Evolutionary conservation across 192 early-diverging fungal genomes (phyloP), one percentile per base, ranked within the genome.

Genomic region (Mortierella alpina): DNA sequence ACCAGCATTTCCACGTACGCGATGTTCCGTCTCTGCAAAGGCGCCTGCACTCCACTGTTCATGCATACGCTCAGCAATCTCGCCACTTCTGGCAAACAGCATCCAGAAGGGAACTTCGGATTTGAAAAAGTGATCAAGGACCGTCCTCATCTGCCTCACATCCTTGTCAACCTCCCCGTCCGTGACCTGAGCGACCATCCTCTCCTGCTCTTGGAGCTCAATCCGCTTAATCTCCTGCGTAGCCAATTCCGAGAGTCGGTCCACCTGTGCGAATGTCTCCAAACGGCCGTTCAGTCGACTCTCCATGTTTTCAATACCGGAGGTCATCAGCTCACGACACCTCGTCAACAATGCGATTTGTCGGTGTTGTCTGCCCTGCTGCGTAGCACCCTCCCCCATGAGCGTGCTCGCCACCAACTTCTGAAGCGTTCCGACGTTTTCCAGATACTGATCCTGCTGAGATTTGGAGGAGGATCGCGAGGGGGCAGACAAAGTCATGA

Each of bases 51-150:
- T 67, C 75, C 75, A 79, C 18, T 50, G 57, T 53, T 79, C 75
- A 49, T 79, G 75, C 75, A 79, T 71, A 6, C 75, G 46, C 52
- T 79, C 75, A 9, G 75, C 69, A 56, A 79, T 79, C 40, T 79
- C 75, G 14, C 75, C 75, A 42, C 75, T 79, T 13, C 75, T 45
- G 0, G 75, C 68, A 67, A 79, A 79, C 6, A 79, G 49, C 75
- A 79, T 79, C 75, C 75, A 79, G 52, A 71, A 71, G 39, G 75
- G 75, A 1, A 79, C 64, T 31, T 79, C 75, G 8, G 57, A 59
- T 23, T 61, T 70, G 40, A 79, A 79, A 49, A 79, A 79, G 11
- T 79, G 75, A 13, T 79, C 75, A n/a, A 79, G 52, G 3, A 79
- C 64, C 7, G 59, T 45, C 9, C 61, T 64, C 75, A 79, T 79